A percentile compares a stretch with the other conserved stretches of the same genome.
Conservation (phyloP, 2,329 filamentous ascomycete species). For the Fusarium humuli region DNA sequence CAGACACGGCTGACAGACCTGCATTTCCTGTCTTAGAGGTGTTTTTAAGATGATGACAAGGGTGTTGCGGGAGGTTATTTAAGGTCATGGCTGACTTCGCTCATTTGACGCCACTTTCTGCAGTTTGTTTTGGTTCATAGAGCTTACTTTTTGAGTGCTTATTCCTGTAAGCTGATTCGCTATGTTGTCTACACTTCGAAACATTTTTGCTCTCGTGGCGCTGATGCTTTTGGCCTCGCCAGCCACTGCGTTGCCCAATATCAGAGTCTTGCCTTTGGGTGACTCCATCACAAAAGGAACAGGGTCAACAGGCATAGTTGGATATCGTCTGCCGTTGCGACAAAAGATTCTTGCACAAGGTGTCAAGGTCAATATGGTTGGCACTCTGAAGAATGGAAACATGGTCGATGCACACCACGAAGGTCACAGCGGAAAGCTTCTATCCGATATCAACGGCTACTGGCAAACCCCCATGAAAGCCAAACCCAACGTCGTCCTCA, state of each 20-base stretch:
- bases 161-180: neutral
- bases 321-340: slow-evolving; percentile 18
- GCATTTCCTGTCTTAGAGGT: neutral
- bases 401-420: slow-evolving; percentile 31
- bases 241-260: slow-evolving; percentile 13
- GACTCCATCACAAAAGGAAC: slow-evolving; percentile 38
- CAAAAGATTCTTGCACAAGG: slow-evolving; percentile 16
- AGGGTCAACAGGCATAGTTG: slow-evolving; percentile 18
- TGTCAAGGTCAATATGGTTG: slow-evolving; percentile 28
- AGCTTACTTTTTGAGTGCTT: neutral
- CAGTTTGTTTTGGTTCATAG: neutral
- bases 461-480: slow-evolving; percentile 28
- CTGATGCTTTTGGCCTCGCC: neutral
- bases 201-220: neutral
- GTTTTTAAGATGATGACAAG: slow-evolving; percentile 13
- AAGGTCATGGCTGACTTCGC: neutral
- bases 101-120: slow-evolving; percentile 25
- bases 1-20: neutral
- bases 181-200: neutral
- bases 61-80: slow-evolving; percentile 8
- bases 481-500: slow-evolving; percentile 30
- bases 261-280: slow-evolving; percentile 25
- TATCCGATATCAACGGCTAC: slow-evolving; percentile 23
- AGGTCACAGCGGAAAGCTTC: slow-evolving; percentile 30
- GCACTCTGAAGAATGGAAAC: slow-evolving; percentile 12